These are phyloP conservation scores for Russula sp. DNA, from an alignment of 768 basidiomycete genomes.

Conservation along the genomic window DNA sequence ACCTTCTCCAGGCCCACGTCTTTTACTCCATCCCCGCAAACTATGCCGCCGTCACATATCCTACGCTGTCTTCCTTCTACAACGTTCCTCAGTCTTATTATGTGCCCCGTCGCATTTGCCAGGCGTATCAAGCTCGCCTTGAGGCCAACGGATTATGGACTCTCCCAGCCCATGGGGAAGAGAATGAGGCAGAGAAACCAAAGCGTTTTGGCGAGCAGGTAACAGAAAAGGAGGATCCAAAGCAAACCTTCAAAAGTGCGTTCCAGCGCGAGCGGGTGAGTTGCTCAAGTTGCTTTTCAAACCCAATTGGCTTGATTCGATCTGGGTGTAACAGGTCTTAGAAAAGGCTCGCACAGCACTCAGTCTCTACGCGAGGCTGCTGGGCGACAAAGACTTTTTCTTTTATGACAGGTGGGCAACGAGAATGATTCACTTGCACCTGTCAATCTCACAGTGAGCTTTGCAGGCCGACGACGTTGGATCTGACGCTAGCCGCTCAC, in stretches of 20 bases:
- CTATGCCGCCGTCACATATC: slow-evolving; percentile 52
- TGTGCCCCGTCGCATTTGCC: slow-evolving; percentile 57
- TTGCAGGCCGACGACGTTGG: slow-evolving; percentile 54
- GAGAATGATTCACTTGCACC: not conserved
- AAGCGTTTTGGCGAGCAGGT: slow-evolving; percentile 30
- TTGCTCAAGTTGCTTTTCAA: not conserved
- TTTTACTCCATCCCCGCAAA: slow-evolving; percentile 60
- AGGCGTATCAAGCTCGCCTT: slow-evolving; percentile 49
- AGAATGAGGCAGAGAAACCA: slow-evolving; percentile 42
- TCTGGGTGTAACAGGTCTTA: slow-evolving; percentile 39
- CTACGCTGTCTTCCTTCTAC: slow-evolving; percentile 49
- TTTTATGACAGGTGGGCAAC: slow-evolving; percentile 43
- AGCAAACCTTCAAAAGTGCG: slow-evolving; percentile 41
- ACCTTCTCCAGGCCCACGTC: slow-evolving; percentile 46
- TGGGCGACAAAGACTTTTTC: slow-evolving; percentile 47
- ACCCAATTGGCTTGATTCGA: not conserved
- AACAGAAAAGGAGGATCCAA: slow-evolving; percentile 30
- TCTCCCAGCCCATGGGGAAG: slow-evolving; percentile 33
- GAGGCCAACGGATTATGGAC: slow-evolving; percentile 62
- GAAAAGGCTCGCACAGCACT: slow-evolving; percentile 54
- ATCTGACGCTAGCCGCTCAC: slow-evolving; percentile 63
- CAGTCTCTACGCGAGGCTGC: slow-evolving; percentile 51
- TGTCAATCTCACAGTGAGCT: not conserved
- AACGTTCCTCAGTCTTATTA: slow-evolving; percentile 70
- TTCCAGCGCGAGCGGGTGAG: slow-evolving; percentile 64